These are phyloP conservation scores for Gastroboletus turbinatus DNA, from an alignment of 1,284 basidiomycete genomes.

Conservation along the genomic window DNA sequence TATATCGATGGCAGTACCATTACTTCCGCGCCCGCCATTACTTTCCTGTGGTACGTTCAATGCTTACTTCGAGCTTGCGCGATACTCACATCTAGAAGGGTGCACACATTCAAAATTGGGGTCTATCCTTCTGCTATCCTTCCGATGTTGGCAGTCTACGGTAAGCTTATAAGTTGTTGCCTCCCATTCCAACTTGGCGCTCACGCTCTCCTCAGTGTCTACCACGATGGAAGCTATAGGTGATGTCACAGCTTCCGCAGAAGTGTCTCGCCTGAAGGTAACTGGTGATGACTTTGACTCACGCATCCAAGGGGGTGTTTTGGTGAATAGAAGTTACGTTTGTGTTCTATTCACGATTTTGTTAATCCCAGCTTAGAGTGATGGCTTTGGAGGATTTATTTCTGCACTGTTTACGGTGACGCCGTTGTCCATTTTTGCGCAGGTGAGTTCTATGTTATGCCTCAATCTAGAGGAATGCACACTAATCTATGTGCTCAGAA, in stretches of 20 bases:
- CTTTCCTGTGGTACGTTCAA: conserved; percentile 64
- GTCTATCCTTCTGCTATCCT: conserved; percentile 83
- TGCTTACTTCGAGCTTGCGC: neutral
- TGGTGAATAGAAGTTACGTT: conserved; percentile 45
- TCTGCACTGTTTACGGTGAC: conserved; percentile 81
- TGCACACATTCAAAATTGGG: conserved; percentile 74
- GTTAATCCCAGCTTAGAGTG: conserved; percentile 43
- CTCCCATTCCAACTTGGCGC: neutral
- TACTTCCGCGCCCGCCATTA: conserved; percentile 65
- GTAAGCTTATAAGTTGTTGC: conserved; percentile 35
- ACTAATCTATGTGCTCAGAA: conserved; percentile 46
- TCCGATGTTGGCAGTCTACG: conserved; percentile 81
- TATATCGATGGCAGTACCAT: conserved; percentile 71
- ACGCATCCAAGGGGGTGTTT: conserved; percentile 81
- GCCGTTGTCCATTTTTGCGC: conserved; percentile 79
- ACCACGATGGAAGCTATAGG: conserved; percentile 84
- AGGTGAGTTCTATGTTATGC: conserved; percentile 36
- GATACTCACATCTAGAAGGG: conserved; percentile 43
- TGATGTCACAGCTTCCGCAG: conserved; percentile 83
- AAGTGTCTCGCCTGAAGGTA: conserved; percentile 72
- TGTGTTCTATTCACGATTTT: neutral
- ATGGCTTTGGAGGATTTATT: conserved; percentile 73
- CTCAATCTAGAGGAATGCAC: neutral
- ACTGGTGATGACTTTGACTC: conserved; percentile 74
- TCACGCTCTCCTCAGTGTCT: conserved; percentile 48